A percentile compares a stretch with the other conserved stretches of the same genome.
Conservation (phyloP, 148 eudicot species). For the Rhododendron williamsianum region DNA sequence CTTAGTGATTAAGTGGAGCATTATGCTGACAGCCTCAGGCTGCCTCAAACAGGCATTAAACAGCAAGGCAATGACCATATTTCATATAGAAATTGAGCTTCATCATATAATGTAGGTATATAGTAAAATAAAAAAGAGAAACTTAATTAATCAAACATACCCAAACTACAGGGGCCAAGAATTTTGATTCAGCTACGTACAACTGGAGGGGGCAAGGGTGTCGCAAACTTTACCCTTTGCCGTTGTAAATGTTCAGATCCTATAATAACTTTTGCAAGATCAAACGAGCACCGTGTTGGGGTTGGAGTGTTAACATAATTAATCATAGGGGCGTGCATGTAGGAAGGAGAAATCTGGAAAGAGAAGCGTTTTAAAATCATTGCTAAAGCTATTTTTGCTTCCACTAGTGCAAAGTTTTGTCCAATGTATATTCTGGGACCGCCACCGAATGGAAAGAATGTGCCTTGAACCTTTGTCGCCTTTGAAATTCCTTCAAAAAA, state of each 20-base stretch:
- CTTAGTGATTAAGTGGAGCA: too few species aligned
- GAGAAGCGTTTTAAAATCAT: too few species aligned
- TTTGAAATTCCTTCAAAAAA: too few species aligned
- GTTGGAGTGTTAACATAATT: slow-evolving; percentile 19
- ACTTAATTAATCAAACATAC: not conserved
- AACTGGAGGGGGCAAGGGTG: not conserved
- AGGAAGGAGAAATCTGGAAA: slow-evolving; percentile 16
- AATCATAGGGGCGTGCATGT: slow-evolving; percentile 47
- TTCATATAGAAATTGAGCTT: not conserved
- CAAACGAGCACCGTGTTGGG: slow-evolving; percentile 51
- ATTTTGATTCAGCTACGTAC: not conserved
- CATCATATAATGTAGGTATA: not conserved
- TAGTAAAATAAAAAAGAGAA: not conserved
- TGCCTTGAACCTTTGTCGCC: too few species aligned
- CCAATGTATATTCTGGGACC: too few species aligned
- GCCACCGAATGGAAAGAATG: too few species aligned
- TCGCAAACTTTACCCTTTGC: not conserved
- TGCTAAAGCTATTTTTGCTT: too few species aligned
- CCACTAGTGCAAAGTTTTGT: too few species aligned
- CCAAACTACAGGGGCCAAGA: not conserved
- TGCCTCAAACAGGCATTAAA: too few species aligned
- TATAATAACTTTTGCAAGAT: slow-evolving; percentile 17
- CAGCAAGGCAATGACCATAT: too few species aligned
- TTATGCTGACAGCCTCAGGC: too few species aligned
- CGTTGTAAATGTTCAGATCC: not conserved